A percentile compares a stretch with the other conserved stretches of the same genome.
Evolutionary conservation across 2,329 filamentous ascomycete genomes (phyloP).

Genomic region (Beauveria rudraprayagi): DNA sequence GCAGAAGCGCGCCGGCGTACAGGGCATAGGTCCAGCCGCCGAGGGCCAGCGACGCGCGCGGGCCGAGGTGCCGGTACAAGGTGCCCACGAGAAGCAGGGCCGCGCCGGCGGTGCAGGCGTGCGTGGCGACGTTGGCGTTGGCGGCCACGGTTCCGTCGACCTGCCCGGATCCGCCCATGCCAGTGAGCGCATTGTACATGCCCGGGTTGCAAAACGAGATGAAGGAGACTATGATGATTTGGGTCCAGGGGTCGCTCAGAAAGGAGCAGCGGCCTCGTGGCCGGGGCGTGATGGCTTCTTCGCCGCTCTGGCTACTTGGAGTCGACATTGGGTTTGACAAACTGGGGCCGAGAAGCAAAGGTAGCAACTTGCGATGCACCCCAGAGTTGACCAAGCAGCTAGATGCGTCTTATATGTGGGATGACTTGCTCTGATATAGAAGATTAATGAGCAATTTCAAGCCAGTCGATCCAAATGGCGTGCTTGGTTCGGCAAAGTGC

Average conservation of each 20-base stretch:
- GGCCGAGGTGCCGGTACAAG: not conserved
- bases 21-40: not conserved
- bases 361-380: too few species aligned
- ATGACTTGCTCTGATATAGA: not conserved
- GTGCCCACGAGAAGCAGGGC: not conserved
- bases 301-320: not conserved
- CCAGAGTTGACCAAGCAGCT: not conserved
- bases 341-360: not conserved
- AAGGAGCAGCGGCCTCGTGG: not conserved
- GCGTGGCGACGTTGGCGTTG: not conserved
- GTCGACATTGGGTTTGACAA: not conserved
- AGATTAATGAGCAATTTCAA: not conserved
- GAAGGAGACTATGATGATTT: not conserved
- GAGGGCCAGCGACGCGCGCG: not conserved
- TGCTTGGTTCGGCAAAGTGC: not conserved
- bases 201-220: not conserved
- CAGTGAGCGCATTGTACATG: slow-evolving; percentile 1
- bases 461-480: not conserved
- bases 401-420: not conserved
- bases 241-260: not conserved
- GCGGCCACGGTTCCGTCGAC: not conserved
- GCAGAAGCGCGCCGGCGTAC: not conserved
- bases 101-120: not conserved
- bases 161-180: slow-evolving; percentile 1
- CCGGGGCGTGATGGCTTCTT: not conserved